Evolutionary conservation across 305 asterid species (phyloP).

Genomic region (Rubia peregrina): DNA sequence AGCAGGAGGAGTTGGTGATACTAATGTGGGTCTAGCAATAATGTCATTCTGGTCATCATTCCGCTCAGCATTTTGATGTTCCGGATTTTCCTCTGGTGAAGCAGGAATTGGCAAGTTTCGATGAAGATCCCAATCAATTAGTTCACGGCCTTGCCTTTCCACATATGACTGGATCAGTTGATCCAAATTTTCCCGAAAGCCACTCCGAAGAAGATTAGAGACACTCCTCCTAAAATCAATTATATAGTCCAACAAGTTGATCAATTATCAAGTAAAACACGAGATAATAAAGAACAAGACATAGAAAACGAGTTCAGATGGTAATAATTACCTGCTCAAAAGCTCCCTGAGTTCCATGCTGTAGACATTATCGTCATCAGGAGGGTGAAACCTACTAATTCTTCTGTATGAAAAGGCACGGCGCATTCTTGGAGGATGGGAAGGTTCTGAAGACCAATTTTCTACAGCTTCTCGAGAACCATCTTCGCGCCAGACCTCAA

Average conservation of each 20-base stretch:
- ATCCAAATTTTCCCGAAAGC: constrained; percentile 90
- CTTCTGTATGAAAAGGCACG: constrained; percentile 48
- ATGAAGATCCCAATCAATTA: constrained; percentile 81
- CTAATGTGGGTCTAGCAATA: constrained; percentile 51
- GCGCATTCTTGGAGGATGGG: constrained; percentile 40
- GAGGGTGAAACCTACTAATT: constrained; percentile 65
- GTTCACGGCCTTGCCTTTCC: constrained; percentile 65
- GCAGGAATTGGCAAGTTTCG: constrained; percentile 68
- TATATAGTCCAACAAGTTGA: constrained; percentile 15
- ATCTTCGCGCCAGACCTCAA: constrained; percentile 51
- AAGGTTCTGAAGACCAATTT: constrained; percentile 71
- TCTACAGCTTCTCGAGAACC: constrained; percentile 63
- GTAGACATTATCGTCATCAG: constrained; percentile 83
- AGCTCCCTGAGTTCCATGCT: constrained; percentile 96
- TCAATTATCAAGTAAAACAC: constrained; percentile 11
- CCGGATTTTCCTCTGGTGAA: constrained; percentile 52
- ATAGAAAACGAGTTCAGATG: background rate
- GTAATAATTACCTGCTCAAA: constrained; percentile 60
- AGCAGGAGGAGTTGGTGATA: constrained; percentile 70
- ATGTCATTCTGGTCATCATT: constrained; percentile 49
- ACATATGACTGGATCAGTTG: constrained; percentile 82
- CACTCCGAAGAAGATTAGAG: constrained; percentile 88
- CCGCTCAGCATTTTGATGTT: constrained; percentile 42
- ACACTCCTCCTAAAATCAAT: constrained; percentile 77
- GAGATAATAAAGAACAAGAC: background rate